Conservation (phyloP, 805 yeast species). For the Brettanomyces naardenensis region DNA sequence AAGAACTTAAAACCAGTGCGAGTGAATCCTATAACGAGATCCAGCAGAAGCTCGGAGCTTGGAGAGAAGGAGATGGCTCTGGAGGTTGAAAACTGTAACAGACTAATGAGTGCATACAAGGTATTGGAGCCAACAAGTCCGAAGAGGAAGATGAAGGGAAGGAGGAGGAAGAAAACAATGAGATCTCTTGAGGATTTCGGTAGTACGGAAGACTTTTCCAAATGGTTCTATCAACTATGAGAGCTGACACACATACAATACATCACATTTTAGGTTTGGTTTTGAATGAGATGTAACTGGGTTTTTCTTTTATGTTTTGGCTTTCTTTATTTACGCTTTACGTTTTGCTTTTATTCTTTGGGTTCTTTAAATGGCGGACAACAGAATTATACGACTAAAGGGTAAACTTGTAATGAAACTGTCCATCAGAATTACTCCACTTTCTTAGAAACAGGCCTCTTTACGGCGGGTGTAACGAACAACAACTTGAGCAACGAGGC, state of each 20-base stretch:
- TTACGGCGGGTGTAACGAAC: neutral
- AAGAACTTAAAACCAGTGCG: slow-evolving; percentile 27
- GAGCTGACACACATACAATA: too few species aligned
- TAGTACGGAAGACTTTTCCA: neutral
- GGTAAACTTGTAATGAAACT: too few species aligned
- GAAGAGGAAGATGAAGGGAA: neutral
- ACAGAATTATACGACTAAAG: too few species aligned
- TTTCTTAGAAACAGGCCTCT: neutral
- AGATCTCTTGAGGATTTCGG: neutral
- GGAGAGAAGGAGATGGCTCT: neutral
- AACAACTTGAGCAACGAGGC: neutral
- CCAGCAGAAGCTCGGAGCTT: neutral
- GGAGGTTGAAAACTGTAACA: neutral
- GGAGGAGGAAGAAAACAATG: neutral
- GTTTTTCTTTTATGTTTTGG: too few species aligned
- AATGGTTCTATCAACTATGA: slow-evolving; percentile 1
- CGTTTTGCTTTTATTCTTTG: too few species aligned
- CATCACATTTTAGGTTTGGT: too few species aligned
- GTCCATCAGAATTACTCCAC: too few species aligned
- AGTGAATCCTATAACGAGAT: slow-evolving; percentile 18
- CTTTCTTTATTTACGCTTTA: too few species aligned
- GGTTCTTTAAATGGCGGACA: too few species aligned
- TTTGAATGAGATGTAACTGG: too few species aligned
- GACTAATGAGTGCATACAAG: slow-evolving; percentile 1
- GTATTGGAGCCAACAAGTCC: neutral